These are phyloP conservation scores for Erodium moschatum DNA, from an alignment of 441 rosid genomes.

Conservation along the genomic window DNA sequence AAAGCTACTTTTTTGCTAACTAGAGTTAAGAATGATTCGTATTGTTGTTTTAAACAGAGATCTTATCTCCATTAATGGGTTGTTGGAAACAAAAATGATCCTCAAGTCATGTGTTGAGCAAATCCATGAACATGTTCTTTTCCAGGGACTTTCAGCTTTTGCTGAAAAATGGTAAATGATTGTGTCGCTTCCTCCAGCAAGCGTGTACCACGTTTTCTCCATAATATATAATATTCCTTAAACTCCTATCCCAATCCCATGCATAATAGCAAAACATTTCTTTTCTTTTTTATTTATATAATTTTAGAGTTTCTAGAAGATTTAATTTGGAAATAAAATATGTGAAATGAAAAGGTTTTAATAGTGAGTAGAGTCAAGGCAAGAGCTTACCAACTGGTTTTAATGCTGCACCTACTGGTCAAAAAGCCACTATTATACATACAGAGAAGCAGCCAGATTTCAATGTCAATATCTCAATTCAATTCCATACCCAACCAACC, in stretches of 20 bases:
- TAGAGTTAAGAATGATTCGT: neutral
- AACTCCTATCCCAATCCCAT: too few relatives aligned
- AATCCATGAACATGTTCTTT: neutral
- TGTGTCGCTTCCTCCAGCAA: neutral
- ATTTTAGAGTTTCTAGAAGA: neutral
- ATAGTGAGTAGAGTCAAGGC: neutral
- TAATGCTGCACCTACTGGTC: conserved; percentile 4
- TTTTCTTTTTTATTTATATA: neutral
- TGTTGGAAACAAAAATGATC: neutral
- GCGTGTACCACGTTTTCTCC: neutral
- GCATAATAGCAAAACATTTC: too few relatives aligned
- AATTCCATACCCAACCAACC: neutral
- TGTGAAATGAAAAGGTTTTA: neutral
- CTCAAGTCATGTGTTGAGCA: conserved; percentile 4
- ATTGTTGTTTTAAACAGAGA: neutral
- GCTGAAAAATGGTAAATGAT: neutral
- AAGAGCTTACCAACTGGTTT: neutral
- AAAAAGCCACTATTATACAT: neutral
- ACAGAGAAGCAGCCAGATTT: neutral
- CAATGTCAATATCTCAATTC: neutral
- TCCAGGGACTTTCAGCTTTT: neutral
- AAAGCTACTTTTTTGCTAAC: too few relatives aligned
- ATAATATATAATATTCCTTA: too few relatives aligned
- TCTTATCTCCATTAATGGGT: neutral
- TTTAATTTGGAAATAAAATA: neutral